Conservation (phyloP, 768 basidiomycete species). For the Termitomyces sp. region DNA sequence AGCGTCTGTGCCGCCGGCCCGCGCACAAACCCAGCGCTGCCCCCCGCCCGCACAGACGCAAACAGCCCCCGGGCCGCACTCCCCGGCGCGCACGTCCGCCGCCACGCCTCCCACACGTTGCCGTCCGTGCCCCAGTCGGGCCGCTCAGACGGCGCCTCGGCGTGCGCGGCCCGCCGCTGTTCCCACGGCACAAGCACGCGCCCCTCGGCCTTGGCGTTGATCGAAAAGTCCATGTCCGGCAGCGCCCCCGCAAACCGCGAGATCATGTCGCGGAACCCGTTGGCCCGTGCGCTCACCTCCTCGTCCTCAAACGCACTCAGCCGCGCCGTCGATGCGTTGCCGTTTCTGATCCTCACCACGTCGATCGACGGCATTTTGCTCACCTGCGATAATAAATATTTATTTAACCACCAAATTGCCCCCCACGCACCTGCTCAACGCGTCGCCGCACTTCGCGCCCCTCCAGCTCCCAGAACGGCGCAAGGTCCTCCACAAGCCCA, state of each 20-base stretch:
- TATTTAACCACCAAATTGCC: too few species aligned
- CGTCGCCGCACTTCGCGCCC: slow-evolving; percentile 71
- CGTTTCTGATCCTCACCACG: slow-evolving; percentile 73
- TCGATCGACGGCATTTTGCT: slow-evolving; percentile 82
- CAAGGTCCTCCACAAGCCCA: slow-evolving; percentile 71
- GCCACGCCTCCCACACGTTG: slow-evolving; percentile 91
- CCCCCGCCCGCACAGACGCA: too few species aligned
- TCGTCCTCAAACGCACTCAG: slow-evolving; percentile 56
- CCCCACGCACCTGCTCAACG: slow-evolving; percentile 44
- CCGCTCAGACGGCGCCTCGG: slow-evolving; percentile 42
- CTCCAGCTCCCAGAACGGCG: slow-evolving; percentile 82
- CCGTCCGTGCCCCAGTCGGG: slow-evolving; percentile 86
- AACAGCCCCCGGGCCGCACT: too few species aligned
- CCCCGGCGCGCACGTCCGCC: slow-evolving; percentile 80
- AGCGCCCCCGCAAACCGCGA: slow-evolving; percentile 69
- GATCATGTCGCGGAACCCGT: slow-evolving; percentile 75
- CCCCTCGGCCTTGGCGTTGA: slow-evolving; percentile 93
- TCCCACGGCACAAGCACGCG: slow-evolving; percentile 95
- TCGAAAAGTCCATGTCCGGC: slow-evolving; percentile 92
- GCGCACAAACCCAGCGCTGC: too few species aligned
- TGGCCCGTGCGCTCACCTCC: slow-evolving; percentile 75
- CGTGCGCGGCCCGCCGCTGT: slow-evolving; percentile 48
- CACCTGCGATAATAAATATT: slow-evolving; percentile 38
- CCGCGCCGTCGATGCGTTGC: slow-evolving; percentile 56
- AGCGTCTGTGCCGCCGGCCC: slow-evolving; percentile 34